A percentile compares a stretch with the other conserved stretches of the same genome.
These are phyloP conservation scores for Trypanosoma conorhini DNA, from an alignment of 208 protist species.

Conservation along the genomic window DNA sequence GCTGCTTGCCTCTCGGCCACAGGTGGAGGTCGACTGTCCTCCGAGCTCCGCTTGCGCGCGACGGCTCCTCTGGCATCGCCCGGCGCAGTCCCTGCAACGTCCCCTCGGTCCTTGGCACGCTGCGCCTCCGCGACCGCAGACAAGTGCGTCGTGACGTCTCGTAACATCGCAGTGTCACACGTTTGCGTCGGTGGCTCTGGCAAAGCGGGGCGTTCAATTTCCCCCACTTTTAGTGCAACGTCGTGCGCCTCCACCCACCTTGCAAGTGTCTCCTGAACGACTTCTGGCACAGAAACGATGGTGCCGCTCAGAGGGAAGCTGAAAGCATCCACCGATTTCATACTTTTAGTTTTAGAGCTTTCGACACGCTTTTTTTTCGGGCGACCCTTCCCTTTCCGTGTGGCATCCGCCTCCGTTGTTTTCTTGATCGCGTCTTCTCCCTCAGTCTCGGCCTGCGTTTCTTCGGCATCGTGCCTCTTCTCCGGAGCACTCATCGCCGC, in stretches of 20 bases:
- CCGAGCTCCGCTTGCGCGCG: not conserved
- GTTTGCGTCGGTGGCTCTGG: not conserved
- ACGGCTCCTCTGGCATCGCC: not conserved
- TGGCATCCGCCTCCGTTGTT: not conserved
- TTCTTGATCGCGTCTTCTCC: not conserved
- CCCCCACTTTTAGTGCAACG: slow-evolving; percentile 11
- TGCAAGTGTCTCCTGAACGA: slow-evolving; percentile 6
- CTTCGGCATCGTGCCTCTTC: not conserved
- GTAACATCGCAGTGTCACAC: not conserved
- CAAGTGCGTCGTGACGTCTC: not conserved
- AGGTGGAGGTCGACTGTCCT: not conserved
- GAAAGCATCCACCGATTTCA: not conserved
- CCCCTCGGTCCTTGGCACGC: slow-evolving; percentile 1
- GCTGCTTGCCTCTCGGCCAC: not conserved
- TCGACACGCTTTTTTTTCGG: slow-evolving; percentile 2
- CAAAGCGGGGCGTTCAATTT: not conserved
- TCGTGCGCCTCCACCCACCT: slow-evolving; percentile 19
- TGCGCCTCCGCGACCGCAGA: not conserved
- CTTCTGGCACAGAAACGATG: slow-evolving; percentile 1
- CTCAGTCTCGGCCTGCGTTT: not conserved
- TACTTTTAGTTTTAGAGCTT: not conserved
- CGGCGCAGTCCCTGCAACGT: not conserved
- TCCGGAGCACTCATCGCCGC: slow-evolving; percentile 3
- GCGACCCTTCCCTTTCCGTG: not conserved
- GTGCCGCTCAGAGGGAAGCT: not conserved